Evolutionary conservation across 495 filamentous ascomycete species (phyloP), one percentile per base, ranked within the genome.

Genomic region (Usnea hakonensis): DNA sequence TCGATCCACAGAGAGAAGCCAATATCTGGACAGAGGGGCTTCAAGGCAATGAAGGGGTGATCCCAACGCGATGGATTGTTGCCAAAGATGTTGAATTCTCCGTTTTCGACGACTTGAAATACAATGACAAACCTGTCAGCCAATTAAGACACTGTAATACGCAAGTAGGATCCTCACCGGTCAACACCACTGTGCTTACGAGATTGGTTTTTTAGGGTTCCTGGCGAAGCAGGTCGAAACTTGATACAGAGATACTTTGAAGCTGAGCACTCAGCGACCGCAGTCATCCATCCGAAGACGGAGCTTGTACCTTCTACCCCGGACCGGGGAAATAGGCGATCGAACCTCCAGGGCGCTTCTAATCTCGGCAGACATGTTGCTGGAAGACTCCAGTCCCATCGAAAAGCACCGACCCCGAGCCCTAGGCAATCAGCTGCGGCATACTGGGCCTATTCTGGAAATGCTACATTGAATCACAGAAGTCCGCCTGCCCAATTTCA

Each of bases 81-180:
- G 57, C 61, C 61, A 67, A 67, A 44, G 65, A 67, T 55, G 61
- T 67, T 14, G 46, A 48, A 48, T 67, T 67, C 57, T 40, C 61
- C 1, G 57, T 55, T 5, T 67, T 67, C 17, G 55, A 55, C 26
- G 57, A 60, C n/a, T 33, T 67, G 13, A 59, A 55, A 23, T 67
- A 67, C 43, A 58, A 60, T 35, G 48, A 57, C 21, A 57, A 67
- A 32, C 28, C 30, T 6, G 65, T 67, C 14, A 60, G 56, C 13
- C 55, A 60, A 30, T 30, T 67, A 14, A 59, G 65, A 54, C 65
- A 67, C 59, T 61, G 57, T 9, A 67, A 67, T 38, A 67, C 65
- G 50, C 57, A 57, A 32, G 53, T 4, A n/a, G 16, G 33, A 5
- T 28, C 33, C 33, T 33, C 17, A 26, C 21, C 53, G 19, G 44